These are phyloP conservation scores for Hanseniaspora guilliermondii DNA, from an alignment of 805 yeast genomes.

Conservation along the genomic window DNA sequence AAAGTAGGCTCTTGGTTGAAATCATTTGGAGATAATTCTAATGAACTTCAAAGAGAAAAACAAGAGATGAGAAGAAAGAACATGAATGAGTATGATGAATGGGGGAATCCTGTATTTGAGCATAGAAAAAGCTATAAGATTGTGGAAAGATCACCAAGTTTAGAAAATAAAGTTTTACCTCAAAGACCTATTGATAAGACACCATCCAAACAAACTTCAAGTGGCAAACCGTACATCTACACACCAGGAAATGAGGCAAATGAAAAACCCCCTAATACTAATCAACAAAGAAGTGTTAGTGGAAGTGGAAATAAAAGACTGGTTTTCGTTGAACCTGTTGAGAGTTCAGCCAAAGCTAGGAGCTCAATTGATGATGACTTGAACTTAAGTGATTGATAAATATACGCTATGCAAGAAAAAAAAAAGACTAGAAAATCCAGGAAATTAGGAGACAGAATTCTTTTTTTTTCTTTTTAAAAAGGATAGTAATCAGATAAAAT, in stretches of 20 bases:
- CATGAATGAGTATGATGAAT: constrained; percentile 6
- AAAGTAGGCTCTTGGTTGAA: constrained; percentile 71
- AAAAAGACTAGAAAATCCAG: no score
- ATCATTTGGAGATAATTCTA: constrained; percentile 32
- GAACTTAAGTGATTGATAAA: constrained; percentile 12
- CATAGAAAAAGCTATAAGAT: constrained; percentile 9
- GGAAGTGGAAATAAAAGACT: constrained; percentile 13
- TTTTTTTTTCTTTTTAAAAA: no score
- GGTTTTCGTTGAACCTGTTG: constrained; percentile 12
- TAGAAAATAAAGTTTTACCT: constrained; percentile 6
- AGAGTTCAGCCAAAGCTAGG: not conserved
- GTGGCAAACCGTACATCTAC: constrained; percentile 6
- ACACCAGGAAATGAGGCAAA: not conserved
- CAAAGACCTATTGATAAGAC: not conserved
- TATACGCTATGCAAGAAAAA: not conserved
- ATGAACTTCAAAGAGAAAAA: constrained; percentile 17
- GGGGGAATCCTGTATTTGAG: constrained; percentile 10
- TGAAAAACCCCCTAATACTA: not conserved
- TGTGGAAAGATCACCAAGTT: constrained; percentile 9
- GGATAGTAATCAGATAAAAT: constrained; percentile 13
- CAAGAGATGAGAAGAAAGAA: not conserved
- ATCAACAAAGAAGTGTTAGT: constrained; percentile 9
- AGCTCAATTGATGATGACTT: constrained; percentile 10
- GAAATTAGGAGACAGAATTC: no score
- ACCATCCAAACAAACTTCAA: not conserved